Percentiles rank a stretch among this genome's conserved stretches.
phyloP scores from a whole-genome alignment of 1,284 basidiomycete genomes.

The Stygiomarasmius scandens region DNA sequence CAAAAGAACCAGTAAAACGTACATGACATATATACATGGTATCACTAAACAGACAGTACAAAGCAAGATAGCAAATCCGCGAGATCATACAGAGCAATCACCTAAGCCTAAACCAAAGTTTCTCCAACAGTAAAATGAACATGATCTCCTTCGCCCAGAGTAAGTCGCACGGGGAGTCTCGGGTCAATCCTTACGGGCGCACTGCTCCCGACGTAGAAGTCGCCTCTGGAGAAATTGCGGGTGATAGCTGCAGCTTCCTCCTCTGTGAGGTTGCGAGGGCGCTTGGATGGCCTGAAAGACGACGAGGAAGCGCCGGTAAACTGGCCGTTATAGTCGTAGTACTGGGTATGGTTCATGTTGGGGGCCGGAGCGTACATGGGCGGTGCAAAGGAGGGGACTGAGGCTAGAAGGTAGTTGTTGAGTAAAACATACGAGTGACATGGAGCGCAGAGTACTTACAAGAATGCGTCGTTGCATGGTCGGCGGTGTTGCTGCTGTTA shows the following conservation, averaged over 20 bases:
- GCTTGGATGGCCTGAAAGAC: slow-evolving; percentile 74
- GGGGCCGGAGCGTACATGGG: slow-evolving; percentile 51
- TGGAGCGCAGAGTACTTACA: slow-evolving; percentile 7
- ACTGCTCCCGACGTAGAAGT: slow-evolving; percentile 76
- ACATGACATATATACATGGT: background rate
- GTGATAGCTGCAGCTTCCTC: slow-evolving; percentile 80
- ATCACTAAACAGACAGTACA: background rate
- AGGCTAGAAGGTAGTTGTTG: background rate
- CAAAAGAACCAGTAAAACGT: too few species aligned
- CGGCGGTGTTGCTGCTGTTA: background rate
- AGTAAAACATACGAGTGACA: too few species aligned
- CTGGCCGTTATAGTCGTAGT: slow-evolving; percentile 74
- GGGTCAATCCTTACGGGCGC: slow-evolving; percentile 80
- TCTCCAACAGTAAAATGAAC: slow-evolving; percentile 79
- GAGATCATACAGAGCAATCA: background rate
- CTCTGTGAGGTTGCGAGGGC: slow-evolving; percentile 73
- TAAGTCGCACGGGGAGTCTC: slow-evolving; percentile 71
- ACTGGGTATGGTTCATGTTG: slow-evolving; percentile 67
- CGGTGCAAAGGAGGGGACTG: slow-evolving; percentile 40
- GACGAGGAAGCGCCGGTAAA: slow-evolving; percentile 68
- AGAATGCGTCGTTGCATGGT: slow-evolving; percentile 31
- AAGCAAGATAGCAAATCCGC: background rate
- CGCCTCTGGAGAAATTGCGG: slow-evolving; percentile 73
- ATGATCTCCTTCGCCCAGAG: slow-evolving; percentile 76
- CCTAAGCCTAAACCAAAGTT: slow-evolving; percentile 42